Percentiles rank a stretch among this genome's conserved stretches.
phyloP scores from a whole-genome alignment of 2,329 filamentous ascomycete genomes.

The Fusarium algeriense region DNA sequence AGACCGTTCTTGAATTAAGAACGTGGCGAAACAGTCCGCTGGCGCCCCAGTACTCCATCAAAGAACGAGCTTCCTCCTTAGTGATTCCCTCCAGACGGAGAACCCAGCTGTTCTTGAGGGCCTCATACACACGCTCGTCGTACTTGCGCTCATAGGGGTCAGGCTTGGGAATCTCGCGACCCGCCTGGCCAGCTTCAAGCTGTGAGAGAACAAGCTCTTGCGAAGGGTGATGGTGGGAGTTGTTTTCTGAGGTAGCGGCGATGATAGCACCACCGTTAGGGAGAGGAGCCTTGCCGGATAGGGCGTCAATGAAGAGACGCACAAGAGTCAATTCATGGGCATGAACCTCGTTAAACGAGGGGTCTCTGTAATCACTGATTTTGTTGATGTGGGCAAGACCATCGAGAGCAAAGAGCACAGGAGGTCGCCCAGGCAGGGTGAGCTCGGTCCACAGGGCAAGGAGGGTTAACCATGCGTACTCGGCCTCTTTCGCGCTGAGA shows the following conservation, averaged over 20 bases:
- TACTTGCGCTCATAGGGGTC: slow-evolving; percentile 69
- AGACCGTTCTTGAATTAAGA: slow-evolving; percentile 77
- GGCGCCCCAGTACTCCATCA: slow-evolving; percentile 94
- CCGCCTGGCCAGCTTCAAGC: slow-evolving; percentile 60
- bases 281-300: slow-evolving; percentile 70
- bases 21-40: slow-evolving; percentile 81
- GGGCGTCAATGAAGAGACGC: slow-evolving; percentile 77
- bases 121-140: slow-evolving; percentile 67
- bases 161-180: slow-evolving; percentile 54
- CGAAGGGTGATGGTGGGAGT: slow-evolving; percentile 72
- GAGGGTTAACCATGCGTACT: slow-evolving; percentile 84
- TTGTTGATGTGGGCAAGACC: slow-evolving; percentile 85
- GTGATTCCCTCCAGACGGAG: slow-evolving; percentile 75
- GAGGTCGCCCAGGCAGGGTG: slow-evolving; percentile 61
- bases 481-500: slow-evolving; percentile 78
- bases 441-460: slow-evolving; percentile 86
- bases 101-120: slow-evolving; percentile 63
- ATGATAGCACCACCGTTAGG: slow-evolving; percentile 84
- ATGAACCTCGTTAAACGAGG: slow-evolving; percentile 81
- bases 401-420: slow-evolving; percentile 82
- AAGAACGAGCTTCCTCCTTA: slow-evolving; percentile 78
- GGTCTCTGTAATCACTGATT: slow-evolving; percentile 78
- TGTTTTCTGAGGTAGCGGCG: slow-evolving; percentile 79
- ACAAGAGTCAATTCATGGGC: slow-evolving; percentile 85
- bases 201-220: slow-evolving; percentile 76